Percentiles rank a stretch among this genome's conserved stretches.
Conservation (phyloP, 345 rosid genomes). For the Citrus mangshanensis region DNA sequence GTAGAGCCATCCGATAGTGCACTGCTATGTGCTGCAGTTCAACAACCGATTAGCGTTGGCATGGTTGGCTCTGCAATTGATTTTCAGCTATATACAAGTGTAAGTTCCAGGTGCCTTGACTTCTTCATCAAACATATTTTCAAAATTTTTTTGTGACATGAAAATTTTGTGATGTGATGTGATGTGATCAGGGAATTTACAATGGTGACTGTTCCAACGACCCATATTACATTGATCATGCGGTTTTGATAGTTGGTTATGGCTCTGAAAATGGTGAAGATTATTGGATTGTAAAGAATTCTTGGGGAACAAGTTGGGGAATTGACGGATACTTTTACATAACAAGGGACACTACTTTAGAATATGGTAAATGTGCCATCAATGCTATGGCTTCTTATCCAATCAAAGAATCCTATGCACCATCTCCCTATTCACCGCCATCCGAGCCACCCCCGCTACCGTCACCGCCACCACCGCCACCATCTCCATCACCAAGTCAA, state of each 20-base stretch:
- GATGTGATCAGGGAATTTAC: conserved; percentile 45
- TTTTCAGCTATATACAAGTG: conserved; percentile 75
- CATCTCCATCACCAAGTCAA: conserved; percentile 52
- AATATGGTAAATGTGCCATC: conserved; percentile 58
- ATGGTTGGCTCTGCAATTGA: conserved; percentile 72
- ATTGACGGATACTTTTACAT: conserved; percentile 52
- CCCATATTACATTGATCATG: conserved; percentile 72
- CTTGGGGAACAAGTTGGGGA: conserved; percentile 85
- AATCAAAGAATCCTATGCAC: conserved; percentile 51
- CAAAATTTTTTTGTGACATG: not conserved
- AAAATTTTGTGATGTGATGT: not conserved
- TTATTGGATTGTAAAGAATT: conserved; percentile 87
- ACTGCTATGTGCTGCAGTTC: conserved; percentile 56
- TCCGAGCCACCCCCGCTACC: conserved; percentile 31
- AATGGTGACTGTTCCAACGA: conserved; percentile 54
- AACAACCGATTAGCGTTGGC: conserved; percentile 73
- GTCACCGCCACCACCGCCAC: conserved; percentile 19
- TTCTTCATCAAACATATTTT: not conserved
- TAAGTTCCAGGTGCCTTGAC: conserved; percentile 21
- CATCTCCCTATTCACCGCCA: conserved; percentile 50
- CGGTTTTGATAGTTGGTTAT: conserved; percentile 68
- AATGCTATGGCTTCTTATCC: conserved; percentile 77
- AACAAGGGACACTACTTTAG: conserved; percentile 31
- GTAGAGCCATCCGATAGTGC: conserved; percentile 59
- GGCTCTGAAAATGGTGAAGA: conserved; percentile 60